Base-by-base conservation (phyloP, 768 basidiomycete species). In the Mycena chlorophos region DNA sequence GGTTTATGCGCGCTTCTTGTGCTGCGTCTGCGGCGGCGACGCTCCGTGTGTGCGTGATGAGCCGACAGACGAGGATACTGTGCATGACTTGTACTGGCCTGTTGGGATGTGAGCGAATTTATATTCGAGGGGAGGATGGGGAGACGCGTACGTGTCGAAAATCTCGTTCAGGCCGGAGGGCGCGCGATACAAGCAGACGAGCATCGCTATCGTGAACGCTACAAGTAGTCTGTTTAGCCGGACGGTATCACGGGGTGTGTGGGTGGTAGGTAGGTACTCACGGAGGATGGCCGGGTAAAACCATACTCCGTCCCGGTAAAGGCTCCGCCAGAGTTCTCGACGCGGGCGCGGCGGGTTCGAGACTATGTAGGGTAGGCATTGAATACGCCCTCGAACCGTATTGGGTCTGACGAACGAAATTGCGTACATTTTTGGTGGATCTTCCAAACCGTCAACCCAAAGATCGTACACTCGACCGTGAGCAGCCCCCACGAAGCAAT, bases 281-380 rank as follows among this genome's bases (percentile, higher is more conserved):
- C 57, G 52, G 31, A 49, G 31, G 48, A 58, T 58, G 19, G 52
- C 57, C 25, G 51, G 52, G 42, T 54, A 58, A 30, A 54, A 58
- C 57, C 56, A 58, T 34, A 58, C 38, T 16, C 57, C 57, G 30
- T 58, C 57, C n/a, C 52, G 34, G n/a, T 58, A 50, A 10, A 58
- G 23, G 27, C 57, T 58, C 14, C 22, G 16, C 10, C 42, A 49
- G n/a, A n/a, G n/a, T n/a, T n/a, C n/a, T n/a, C n/a, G n/a, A n/a
- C n/a, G n/a, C 25, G 16, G 8, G 27, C 46, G 10, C 50, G 14
- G 16, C 14, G 2, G 23, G 10, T 13, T 17, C 10, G 14, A 2
- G 22, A 39, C 17, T 43, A 10, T 19, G 16, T 20, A 17, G 40
- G 8, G 14, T 43, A n/a, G n/a, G n/a, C n/a, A n/a, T n/a, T n/a